Evolutionary conservation across 2,329 filamentous ascomycete genomes (phyloP).

Genomic region (Sphaerostilbella broomeana): DNA sequence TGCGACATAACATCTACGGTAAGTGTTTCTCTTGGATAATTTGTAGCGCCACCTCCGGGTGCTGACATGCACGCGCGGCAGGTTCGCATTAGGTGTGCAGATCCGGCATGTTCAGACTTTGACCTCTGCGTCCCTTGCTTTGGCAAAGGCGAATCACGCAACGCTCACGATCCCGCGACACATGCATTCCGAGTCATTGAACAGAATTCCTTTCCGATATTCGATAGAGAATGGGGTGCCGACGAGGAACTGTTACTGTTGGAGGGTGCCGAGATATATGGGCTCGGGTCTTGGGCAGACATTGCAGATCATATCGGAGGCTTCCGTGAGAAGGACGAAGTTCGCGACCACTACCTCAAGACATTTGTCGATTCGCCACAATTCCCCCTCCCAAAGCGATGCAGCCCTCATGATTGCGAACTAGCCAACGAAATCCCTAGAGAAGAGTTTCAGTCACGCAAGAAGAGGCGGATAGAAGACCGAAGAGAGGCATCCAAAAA

Average conservation of each 20-base stretch:
- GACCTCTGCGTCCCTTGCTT: constrained; percentile 97
- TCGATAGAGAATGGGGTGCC: constrained; percentile 89
- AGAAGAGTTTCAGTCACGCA: constrained; percentile 86
- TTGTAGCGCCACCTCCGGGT: constrained; percentile 9
- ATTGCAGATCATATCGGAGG: constrained; percentile 97
- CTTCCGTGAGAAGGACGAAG: constrained; percentile 89
- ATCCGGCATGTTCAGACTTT: constrained; percentile 79
- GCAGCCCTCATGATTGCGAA: constrained; percentile 72
- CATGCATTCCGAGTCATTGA: constrained; percentile 93
- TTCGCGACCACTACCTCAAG: constrained; percentile 85
- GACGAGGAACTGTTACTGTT: constrained; percentile 92
- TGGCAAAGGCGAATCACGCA: constrained; percentile 69
- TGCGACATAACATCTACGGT: constrained; percentile 96
- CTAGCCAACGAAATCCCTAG: constrained; percentile 75
- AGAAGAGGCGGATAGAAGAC: constrained; percentile 90
- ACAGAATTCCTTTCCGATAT: constrained; percentile 97
- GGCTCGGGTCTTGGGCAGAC: constrained; percentile 93
- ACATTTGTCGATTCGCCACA: constrained; percentile 77
- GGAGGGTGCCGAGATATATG: constrained; percentile 93
- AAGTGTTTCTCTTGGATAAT: constrained; percentile 31
- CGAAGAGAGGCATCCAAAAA: constrained; percentile 81
- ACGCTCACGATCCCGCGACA: constrained; percentile 77
- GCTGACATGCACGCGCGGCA: constrained; percentile 15
- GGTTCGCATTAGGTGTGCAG: constrained; percentile 88
- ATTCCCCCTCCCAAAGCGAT: constrained; percentile 83